phyloP scores from a whole-genome alignment of 257 asterid species.

The Penstemon davidsonii region DNA sequence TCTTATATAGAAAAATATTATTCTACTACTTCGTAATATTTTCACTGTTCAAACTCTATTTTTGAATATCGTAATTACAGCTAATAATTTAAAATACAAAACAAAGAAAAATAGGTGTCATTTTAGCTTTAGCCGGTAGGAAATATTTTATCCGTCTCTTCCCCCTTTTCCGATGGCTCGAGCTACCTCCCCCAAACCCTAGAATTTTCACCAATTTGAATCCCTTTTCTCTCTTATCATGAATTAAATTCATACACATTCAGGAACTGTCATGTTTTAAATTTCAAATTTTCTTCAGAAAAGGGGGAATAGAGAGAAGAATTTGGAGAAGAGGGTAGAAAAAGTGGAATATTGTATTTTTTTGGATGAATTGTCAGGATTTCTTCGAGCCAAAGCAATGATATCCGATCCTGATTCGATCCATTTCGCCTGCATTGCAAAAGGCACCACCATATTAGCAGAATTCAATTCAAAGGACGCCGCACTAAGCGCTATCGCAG shows the following conservation, averaged over 20 bases:
- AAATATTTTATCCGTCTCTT: background rate
- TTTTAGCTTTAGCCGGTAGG: background rate
- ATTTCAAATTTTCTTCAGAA: no score
- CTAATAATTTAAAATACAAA: no score
- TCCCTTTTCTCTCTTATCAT: background rate
- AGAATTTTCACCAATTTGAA: background rate
- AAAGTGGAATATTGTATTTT: background rate
- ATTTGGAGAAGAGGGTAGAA: no score
- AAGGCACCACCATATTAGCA: conserved; percentile 62
- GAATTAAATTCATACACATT: background rate
- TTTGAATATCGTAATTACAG: no score
- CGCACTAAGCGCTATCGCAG: conserved; percentile 65
- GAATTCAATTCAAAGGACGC: conserved; percentile 84
- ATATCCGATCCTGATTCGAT: conserved; percentile 56
- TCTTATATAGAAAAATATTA: no score
- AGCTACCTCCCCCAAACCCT: conserved; percentile 1
- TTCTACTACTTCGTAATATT: no score
- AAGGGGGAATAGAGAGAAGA: no score
- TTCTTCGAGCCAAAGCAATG: conserved; percentile 36
- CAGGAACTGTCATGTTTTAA: no score
- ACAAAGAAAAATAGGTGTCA: background rate
- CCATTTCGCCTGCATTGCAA: conserved; percentile 75
- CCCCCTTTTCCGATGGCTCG: background rate
- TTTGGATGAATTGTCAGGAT: conserved; percentile 12
- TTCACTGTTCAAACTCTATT: no score